Conservation (phyloP, 306 rosid genomes). For the Oemleria cerasiformis region DNA sequence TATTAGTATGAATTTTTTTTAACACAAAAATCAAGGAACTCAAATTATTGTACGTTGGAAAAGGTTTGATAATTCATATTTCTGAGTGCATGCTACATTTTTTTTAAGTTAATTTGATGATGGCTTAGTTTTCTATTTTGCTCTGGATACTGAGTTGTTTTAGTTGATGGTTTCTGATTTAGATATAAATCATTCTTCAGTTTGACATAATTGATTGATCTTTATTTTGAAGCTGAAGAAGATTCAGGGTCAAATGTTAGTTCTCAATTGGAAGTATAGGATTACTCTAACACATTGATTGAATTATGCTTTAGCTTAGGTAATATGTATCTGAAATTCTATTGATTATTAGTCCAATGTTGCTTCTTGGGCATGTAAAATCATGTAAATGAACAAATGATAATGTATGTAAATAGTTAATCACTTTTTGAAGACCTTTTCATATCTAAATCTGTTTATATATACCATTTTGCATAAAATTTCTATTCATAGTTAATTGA, state of each 20-base stretch:
- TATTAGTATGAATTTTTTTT: too few relatives aligned
- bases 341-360: too few relatives aligned
- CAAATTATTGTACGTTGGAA: too few relatives aligned
- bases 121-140: neutral
- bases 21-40: too few relatives aligned
- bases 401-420: too few relatives aligned
- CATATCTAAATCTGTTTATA: too few relatives aligned
- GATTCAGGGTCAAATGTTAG: neutral
- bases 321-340: neutral
- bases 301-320: neutral
- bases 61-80: neutral
- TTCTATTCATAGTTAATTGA: too few relatives aligned
- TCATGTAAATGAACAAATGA: too few relatives aligned
- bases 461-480: too few relatives aligned
- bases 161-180: constrained; percentile 4
- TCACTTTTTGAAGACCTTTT: too few relatives aligned
- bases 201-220: neutral
- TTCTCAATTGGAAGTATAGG: neutral
- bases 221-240: neutral
- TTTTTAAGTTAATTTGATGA: neutral
- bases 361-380: too few relatives aligned
- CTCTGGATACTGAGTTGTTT: neutral
- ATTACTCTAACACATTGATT: neutral
- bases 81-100: neutral
- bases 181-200: neutral